Conservation (phyloP, 2,329 filamentous ascomycete species). For the Xylaria sp. region DNA sequence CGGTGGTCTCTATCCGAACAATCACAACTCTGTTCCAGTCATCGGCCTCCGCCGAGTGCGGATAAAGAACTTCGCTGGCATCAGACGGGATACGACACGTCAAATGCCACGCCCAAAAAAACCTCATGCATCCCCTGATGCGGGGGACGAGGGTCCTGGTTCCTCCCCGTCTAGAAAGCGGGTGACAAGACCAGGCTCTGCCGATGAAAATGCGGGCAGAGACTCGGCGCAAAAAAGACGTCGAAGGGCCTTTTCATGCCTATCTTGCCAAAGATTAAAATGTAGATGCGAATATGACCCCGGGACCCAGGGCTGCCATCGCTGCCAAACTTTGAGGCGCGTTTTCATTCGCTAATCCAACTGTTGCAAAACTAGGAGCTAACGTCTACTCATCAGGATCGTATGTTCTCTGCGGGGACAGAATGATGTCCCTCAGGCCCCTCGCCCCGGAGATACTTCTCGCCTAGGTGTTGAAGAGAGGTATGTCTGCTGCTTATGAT, state of each 20-base stretch:
- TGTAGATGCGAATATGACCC: constrained; percentile 49
- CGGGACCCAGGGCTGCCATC: constrained; percentile 45
- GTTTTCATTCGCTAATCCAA: constrained; percentile 14
- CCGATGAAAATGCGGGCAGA: constrained; percentile 28
- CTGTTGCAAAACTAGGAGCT: constrained; percentile 13
- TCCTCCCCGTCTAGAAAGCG: constrained; percentile 29
- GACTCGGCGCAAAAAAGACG: constrained; percentile 43
- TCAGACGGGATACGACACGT: constrained; percentile 6
- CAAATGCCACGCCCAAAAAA: constrained; percentile 16
- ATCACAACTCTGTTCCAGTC: not conserved
- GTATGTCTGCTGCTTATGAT: constrained; percentile 32
- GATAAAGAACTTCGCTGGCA: not conserved
- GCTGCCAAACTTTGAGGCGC: constrained; percentile 48
- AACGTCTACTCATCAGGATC: constrained; percentile 39
- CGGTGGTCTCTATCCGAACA: constrained; percentile 27
- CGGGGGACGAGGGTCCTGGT: constrained; percentile 18
- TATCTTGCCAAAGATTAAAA: constrained; percentile 48
- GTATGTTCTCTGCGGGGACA: constrained; percentile 45
- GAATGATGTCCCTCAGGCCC: constrained; percentile 24
- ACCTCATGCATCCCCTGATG: constrained; percentile 4
- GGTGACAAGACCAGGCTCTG: constrained; percentile 32
- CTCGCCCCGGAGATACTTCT: constrained; percentile 1
- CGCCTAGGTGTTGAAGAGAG: constrained; percentile 44
- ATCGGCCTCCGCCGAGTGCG: not conserved
- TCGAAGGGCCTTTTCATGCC: constrained; percentile 47